These are phyloP conservation scores for Eucalyptus sp. DNA, from an alignment of 345 rosid species.

Conservation along the genomic window DNA sequence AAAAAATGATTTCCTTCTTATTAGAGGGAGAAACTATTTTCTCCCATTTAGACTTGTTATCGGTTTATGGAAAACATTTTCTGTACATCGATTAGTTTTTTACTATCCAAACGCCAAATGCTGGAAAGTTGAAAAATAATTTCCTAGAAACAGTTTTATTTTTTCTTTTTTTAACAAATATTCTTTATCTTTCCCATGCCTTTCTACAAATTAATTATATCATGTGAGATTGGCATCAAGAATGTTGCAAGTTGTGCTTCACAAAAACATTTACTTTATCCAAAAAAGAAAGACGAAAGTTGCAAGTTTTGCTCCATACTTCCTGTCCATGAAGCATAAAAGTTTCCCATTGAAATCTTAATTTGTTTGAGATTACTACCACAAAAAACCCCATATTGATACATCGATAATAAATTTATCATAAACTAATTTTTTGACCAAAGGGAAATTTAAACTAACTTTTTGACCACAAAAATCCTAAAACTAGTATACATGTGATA, in stretches of 20 bases:
- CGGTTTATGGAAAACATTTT: too few relatives aligned
- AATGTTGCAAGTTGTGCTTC: background rate
- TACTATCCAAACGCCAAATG: accelerated
- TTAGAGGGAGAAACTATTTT: too few relatives aligned
- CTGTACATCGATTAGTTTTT: accelerated
- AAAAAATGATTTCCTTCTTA: too few relatives aligned
- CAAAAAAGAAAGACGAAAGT: background rate
- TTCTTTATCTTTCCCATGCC: too few relatives aligned
- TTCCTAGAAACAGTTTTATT: too few relatives aligned
- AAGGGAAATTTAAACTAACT: too few relatives aligned
- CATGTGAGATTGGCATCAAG: background rate
- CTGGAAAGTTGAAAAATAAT: too few relatives aligned
- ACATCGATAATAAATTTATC: accelerated
- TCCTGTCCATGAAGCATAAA: background rate
- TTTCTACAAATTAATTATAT: background rate
- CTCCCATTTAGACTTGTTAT: too few relatives aligned
- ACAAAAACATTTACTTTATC: background rate
- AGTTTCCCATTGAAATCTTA: background rate
- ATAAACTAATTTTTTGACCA: too few relatives aligned
- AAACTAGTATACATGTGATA: accelerated
- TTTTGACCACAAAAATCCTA: too few relatives aligned
- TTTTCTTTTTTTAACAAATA: too few relatives aligned
- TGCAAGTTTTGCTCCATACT: background rate
- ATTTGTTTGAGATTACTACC: background rate
- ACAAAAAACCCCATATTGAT: accelerated